phyloP scores from a whole-genome alignment of 2,329 filamentous ascomycete genomes.

The Ceratocystis albifundus region DNA sequence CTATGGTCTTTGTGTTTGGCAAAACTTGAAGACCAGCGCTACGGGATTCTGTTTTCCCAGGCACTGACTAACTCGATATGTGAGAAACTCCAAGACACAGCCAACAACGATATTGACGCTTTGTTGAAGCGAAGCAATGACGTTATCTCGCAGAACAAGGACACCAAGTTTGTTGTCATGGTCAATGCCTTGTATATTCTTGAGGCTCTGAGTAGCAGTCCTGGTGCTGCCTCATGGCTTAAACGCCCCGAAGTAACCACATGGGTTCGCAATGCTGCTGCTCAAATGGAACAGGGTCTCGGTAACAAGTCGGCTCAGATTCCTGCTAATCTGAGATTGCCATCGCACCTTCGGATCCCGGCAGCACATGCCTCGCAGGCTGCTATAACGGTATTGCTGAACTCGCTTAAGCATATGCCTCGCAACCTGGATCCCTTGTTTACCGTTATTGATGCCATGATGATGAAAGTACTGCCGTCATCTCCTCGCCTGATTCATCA shows the following conservation, averaged over 20 bases:
- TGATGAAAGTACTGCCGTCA: conserved; percentile 66
- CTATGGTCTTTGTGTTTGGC: conserved; percentile 70
- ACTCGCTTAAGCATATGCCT: conserved; percentile 61
- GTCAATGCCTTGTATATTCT: conserved; percentile 83
- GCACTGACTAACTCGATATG: conserved; percentile 67
- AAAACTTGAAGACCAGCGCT: conserved; percentile 71
- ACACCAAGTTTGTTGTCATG: conserved; percentile 55
- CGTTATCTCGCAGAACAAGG: conserved; percentile 51
- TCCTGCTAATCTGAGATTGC: conserved; percentile 57
- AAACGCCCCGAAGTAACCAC: conserved; percentile 49
- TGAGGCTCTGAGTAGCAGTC: conserved; percentile 60
- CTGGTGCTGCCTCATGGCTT: conserved; percentile 59
- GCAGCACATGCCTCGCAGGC: conserved; percentile 58
- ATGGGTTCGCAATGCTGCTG: conserved; percentile 56
- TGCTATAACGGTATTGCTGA: conserved; percentile 74
- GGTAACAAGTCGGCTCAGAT: conserved; percentile 32
- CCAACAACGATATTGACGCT: conserved; percentile 59
- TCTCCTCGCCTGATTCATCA: conserved; percentile 67
- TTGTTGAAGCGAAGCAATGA: conserved; percentile 59
- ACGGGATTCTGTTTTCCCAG: conserved; percentile 84
- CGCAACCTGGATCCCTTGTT: conserved; percentile 76
- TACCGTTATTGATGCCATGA: conserved; percentile 70
- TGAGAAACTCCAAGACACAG: conserved; percentile 58
- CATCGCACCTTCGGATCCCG: conserved; percentile 62
- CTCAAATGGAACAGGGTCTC: conserved; percentile 55